Evolutionary conservation across 768 basidiomycete genomes (phyloP), one percentile per base, ranked within the genome.

Genomic region (Suillus paluster): DNA sequence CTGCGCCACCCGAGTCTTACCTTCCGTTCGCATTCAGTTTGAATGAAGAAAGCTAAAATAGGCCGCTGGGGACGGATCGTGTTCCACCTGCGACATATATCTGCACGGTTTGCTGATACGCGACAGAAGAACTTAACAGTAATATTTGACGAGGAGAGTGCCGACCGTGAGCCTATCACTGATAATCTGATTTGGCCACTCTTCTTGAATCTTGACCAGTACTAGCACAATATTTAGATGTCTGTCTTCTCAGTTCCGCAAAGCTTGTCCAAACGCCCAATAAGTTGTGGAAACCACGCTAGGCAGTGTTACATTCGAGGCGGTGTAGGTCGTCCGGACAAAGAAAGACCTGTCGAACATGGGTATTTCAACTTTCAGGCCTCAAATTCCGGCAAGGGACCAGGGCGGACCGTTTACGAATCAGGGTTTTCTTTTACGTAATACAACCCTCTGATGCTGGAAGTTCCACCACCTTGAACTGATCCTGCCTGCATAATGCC

Each of bases 401-500:
- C 30, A 30, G 6, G 30, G 30, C 30, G 30, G 30, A 30, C 30
- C 30, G 30, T 30, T 30, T 6, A 30, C 30, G 12, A 38, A 5
- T 38, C 12, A 12, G 12, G 38, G 23, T 25, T 4, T n/a, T n/a
- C n/a, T n/a, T n/a, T 46, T 46, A 46, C 45, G 21, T 46, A 46
- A 46, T 25, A 7, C 45, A 25, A 14, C 39, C 39, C 39, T 38
- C 38, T 38, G 38, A 6, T 38, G n/a, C n/a, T n/a, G n/a, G n/a
- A n/a, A n/a, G n/a, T 30, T 30, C 30, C 30, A 6, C 30, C 30
- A 30, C 6, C 30, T 30, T 30, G 48, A 50, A 50, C 27, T 19
- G 11, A 30, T 50, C 19, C 9, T 50, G 49, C 30, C 49, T 30
- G 6, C 30, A 30, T 6, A 15, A 70, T 71, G 77, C 80, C 79